Percentiles rank a stretch among this genome's conserved stretches.
phyloP scores from a whole-genome alignment of 1,284 basidiomycete genomes.

The Ceratobasidium sp. region DNA sequence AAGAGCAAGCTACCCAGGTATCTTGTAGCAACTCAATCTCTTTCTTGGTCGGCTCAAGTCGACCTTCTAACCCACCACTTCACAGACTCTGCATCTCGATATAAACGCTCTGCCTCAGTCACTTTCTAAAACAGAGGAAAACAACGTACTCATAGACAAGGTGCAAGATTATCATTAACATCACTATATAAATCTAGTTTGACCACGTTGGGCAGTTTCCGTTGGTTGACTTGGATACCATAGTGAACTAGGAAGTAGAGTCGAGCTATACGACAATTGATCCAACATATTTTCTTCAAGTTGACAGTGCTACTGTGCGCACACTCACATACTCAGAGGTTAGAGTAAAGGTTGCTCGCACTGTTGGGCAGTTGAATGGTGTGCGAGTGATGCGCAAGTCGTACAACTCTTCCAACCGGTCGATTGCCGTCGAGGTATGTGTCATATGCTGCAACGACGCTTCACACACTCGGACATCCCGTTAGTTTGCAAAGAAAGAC shows the following conservation, averaged over 20 bases:
- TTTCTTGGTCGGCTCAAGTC: too few relatives aligned
- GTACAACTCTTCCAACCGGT: not conserved
- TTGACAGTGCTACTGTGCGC: not conserved
- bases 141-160: not conserved
- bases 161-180: not conserved
- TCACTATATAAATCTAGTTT: not conserved
- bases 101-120: too few relatives aligned
- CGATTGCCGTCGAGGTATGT: not conserved
- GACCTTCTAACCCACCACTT: too few relatives aligned
- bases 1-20: too few relatives aligned
- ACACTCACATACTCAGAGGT: not conserved
- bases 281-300: not conserved
- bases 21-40: too few relatives aligned
- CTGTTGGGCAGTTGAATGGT: not conserved
- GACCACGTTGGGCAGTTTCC: not conserved
- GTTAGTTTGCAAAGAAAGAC: not conserved
- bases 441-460: not conserved
- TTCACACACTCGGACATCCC: not conserved
- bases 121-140: not conserved
- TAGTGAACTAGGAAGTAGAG: not conserved
- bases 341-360: not conserved
- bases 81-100: too few relatives aligned
- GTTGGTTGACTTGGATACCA: not conserved
- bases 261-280: not conserved
- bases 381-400: constrained; percentile 4